These are phyloP conservation scores for Astraeus odoratus DNA, from an alignment of 768 basidiomycete species.

Conservation along the genomic window DNA sequence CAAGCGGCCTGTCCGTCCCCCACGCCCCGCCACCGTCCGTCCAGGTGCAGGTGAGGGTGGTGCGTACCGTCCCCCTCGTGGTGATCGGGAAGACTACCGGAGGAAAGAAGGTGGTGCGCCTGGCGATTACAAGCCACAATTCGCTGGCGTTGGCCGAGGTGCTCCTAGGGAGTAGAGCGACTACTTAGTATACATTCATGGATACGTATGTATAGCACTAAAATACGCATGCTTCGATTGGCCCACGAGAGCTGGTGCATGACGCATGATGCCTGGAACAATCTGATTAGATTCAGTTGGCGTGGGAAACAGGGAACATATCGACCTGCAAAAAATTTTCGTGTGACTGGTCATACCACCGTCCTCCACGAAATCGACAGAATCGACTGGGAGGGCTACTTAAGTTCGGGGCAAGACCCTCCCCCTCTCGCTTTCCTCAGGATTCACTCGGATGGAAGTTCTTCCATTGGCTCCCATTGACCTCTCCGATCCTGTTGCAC, in stretches of 20 bases:
- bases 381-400: neutral
- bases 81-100: slow-evolving; percentile 84
- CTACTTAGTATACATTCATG: neutral
- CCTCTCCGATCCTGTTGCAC: neutral
- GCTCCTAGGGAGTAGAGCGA: slow-evolving; percentile 56
- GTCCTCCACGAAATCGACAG: too few species aligned
- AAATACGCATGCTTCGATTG: neutral
- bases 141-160: slow-evolving; percentile 85
- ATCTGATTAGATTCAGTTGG: too few species aligned
- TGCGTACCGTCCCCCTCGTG: slow-evolving; percentile 84
- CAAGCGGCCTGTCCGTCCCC: slow-evolving; percentile 89
- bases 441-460: slow-evolving; percentile 1
- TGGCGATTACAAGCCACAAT: slow-evolving; percentile 85
- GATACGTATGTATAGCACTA: too few species aligned
- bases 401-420: neutral
- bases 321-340: too few species aligned
- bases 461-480: slow-evolving; percentile 2
- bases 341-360: too few species aligned
- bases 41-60: slow-evolving; percentile 67
- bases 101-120: slow-evolving; percentile 85
- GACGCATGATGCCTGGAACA: too few species aligned
- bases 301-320: too few species aligned
- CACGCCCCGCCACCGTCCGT: slow-evolving; percentile 73
- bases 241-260: too few species aligned
- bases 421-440: neutral